Evolutionary conservation across 352 stramenopile species (phyloP).

Genomic region (Phytophthora agathidicida): DNA sequence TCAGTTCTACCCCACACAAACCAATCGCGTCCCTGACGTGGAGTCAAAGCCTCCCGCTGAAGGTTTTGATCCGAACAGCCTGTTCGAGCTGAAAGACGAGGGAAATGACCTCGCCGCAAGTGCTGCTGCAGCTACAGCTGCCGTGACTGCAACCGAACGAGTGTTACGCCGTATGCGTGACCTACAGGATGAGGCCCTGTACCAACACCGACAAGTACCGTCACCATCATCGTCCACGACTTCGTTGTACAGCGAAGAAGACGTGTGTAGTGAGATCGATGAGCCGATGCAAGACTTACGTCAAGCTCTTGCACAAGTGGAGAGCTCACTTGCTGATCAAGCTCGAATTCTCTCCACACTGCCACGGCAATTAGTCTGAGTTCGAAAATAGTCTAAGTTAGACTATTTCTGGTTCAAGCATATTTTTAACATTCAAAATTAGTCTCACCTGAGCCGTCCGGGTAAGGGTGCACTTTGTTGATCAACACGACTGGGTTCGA

Average conservation of each 20-base stretch:
- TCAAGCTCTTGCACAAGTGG: conserved; percentile 47
- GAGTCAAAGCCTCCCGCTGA: conserved; percentile 16
- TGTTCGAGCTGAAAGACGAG: conserved; percentile 48
- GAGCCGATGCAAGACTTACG: conserved; percentile 33
- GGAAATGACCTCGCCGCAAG: conserved; percentile 22
- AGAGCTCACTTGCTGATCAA: conserved; percentile 62
- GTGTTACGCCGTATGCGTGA: conserved; percentile 30
- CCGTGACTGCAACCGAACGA: conserved; percentile 25
- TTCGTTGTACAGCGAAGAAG: conserved; percentile 24
- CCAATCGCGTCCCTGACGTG: conserved; percentile 14
- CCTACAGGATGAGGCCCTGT: conserved; percentile 38
- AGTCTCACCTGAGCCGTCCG: no score
- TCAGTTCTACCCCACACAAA: conserved; percentile 49
- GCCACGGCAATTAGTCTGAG: no score
- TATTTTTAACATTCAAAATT: no score
- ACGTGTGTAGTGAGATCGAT: conserved; percentile 19
- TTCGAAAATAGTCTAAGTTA: no score
- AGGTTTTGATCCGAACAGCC: conserved; percentile 37
- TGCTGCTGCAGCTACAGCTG: conserved; percentile 14
- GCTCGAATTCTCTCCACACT: conserved; percentile 52
- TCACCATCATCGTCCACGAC: conserved; percentile 32
- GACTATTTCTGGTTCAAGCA: no score
- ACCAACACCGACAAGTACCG: conserved; percentile 26
- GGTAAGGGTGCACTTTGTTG: no score
- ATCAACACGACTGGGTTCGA: no score